phyloP scores from a whole-genome alignment of 2,329 filamentous ascomycete genomes.

The Calcarisporium arbuscula region DNA sequence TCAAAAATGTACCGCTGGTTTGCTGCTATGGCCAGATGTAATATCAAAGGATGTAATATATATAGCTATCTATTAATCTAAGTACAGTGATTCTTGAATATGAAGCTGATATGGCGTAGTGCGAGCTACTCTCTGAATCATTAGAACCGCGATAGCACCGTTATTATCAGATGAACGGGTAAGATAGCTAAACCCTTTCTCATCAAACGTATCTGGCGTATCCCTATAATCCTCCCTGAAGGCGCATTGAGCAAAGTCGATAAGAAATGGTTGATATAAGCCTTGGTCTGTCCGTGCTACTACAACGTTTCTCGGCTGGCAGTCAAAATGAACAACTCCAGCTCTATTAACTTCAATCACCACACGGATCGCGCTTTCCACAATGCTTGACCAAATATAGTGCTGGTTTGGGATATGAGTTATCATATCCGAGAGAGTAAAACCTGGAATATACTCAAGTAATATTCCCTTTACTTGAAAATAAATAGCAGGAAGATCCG shows the following conservation, averaged over 20 bases:
- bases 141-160: constrained; percentile 1
- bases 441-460: constrained; percentile 8
- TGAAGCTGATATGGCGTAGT: constrained; percentile 3
- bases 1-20: too few species aligned
- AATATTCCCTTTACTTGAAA: constrained; percentile 6
- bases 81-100: too few species aligned
- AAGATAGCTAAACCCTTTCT: constrained; percentile 5
- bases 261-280: constrained; percentile 5
- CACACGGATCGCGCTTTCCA: constrained; percentile 1
- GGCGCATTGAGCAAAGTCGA: constrained; percentile 9
- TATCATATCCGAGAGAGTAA: constrained; percentile 6
- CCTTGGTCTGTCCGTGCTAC: constrained; percentile 3
- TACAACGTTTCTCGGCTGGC: constrained; percentile 7
- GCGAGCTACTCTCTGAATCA: constrained; percentile 3
- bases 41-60: too few species aligned
- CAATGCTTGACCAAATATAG: constrained; percentile 1
- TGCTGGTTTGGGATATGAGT: constrained; percentile 2
- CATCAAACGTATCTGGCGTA: constrained; percentile 6
- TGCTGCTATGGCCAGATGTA: too few species aligned
- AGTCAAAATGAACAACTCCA: constrained; percentile 8
- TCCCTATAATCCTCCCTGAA: constrained; percentile 9
- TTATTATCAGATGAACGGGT: constrained; percentile 4
- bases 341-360: constrained; percentile 5
- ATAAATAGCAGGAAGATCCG: constrained; percentile 6
- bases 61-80: too few species aligned